Base-by-base conservation (phyloP, 768 basidiomycete species). In the Mycena rosella region DNA sequence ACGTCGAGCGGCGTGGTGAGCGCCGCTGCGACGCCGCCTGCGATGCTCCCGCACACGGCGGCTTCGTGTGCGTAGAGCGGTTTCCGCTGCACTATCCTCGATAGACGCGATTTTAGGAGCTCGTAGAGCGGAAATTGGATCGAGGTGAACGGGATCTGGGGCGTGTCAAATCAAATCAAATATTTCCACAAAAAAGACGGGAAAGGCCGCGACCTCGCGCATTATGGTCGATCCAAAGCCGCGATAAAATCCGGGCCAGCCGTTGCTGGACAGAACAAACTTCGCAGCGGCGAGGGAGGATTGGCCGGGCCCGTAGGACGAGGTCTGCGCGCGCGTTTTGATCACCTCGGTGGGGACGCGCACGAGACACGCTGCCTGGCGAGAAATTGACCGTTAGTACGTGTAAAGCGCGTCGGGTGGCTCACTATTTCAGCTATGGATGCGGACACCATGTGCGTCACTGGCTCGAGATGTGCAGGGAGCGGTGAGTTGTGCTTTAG, bases 261-360 rank as follows among this genome's bases (percentile, higher is more conserved):
- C 96, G 56, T 92, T 89, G 18, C 83, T 85, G 11, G 80, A 76
- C 63, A 91, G 74, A 2, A 93, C 81, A 27, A 88, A 78, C 49
- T 79, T 84, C 14, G 90, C 88, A 0, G 90, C 86, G 0, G 87
- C 79, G 13, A 89, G 76, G 0, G 93, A 94, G 0, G 91, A 90
- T 32, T 79, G 75, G 1, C 86, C 86, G 18, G 81, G 78, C 10
- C 84, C 85, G 72, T 96, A 96, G 13, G 87, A 88, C 20, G 91
- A 91, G 0, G 96, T 96, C 76, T 98, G 97, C 65, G 88, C 91
- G 4, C 96, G 88, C 13, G 95, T 96, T 78, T 99, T 99, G 80
- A 98, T 92, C 32, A 99, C 92, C 77, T 98, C 97, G 0, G 96
- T 98, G 1, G 96, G 96, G 3, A 99, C 96, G 53, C 96, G 92